Evolutionary conservation across 768 basidiomycete species (phyloP), one percentile per base, ranked within the genome.

Genomic region (Naematelia encephala): DNA sequence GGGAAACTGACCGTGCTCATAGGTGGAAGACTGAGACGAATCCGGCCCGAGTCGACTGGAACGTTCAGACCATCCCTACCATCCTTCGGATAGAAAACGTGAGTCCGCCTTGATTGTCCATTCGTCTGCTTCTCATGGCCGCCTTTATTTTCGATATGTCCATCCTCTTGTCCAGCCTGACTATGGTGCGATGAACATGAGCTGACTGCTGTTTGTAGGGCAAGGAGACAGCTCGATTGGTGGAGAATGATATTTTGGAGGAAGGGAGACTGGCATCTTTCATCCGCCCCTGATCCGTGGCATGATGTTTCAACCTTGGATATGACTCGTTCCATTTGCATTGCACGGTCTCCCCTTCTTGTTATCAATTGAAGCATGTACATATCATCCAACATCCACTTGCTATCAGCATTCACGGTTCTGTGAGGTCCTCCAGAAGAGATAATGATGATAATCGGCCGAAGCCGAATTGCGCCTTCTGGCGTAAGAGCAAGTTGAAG

Each of bases 171-270:
- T 51, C 30, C 29, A 52, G 30, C 13, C n/a, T 47, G 25, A 21
- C 5, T 21, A 8, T 21, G 5, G 46, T 21, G 46, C n/a, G 10
- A 19, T 16, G 19, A 19, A 10, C 49, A 4, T 19, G 21, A 10
- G 23, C 46, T 19, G 42, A n/a, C 27, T 30, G 53, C 2, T 16
- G 27, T 26, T 11, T 46, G 4, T 54, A 76, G 75, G 75, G 75
- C 14, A 67, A 69, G 23, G 75, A 76, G 47, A 66, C 62, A 1
- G 73, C 60, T 28, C 29, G 75, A 54, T 70, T 90, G 85, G 46
- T 90, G 84, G 2, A 91, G 87, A 76, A 88, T 87, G 54, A 92
- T 78, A 76, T 93, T 89, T 84, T 89, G 62, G 62, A 67, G 54
- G n/a, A 42, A 21, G 45, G 49, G 10, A 50, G 30, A 14, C 42